phyloP scores from a whole-genome alignment of 768 basidiomycete genomes.

The Mycena metata region DNA sequence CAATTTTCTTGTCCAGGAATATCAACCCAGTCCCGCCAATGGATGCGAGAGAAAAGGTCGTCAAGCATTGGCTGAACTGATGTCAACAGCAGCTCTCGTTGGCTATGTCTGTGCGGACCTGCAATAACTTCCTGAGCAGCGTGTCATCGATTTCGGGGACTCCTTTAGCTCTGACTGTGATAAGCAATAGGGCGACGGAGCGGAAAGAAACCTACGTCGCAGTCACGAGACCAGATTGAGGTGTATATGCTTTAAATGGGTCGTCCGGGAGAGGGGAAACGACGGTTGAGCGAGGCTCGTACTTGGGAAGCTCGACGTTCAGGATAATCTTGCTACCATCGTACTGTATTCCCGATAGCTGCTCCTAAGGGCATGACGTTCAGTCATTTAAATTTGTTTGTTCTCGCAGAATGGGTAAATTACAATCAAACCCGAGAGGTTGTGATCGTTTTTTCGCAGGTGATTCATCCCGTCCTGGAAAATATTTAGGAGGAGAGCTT shows the following conservation, averaged over 20 bases:
- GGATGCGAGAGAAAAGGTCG: no score
- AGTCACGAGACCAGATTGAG: neutral
- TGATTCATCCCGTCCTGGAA: slow-evolving; percentile 7
- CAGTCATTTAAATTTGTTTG: neutral
- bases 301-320: slow-evolving; percentile 15
- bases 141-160: no score
- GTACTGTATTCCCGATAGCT: slow-evolving; percentile 15
- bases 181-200: no score
- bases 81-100: no score
- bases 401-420: neutral
- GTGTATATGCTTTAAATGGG: neutral
- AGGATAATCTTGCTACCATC: slow-evolving; percentile 10
- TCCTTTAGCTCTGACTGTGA: no score
- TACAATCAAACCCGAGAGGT: neutral
- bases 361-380: neutral
- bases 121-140: no score
- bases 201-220: neutral
- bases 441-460: neutral
- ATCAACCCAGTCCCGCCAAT: neutral
- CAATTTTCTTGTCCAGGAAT: slow-evolving; percentile 12
- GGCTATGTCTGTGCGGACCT: no score
- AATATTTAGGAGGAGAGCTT: neutral
- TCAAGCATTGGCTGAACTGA: no score
- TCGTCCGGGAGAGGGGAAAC: neutral
- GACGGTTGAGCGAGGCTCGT: neutral